These are phyloP conservation scores for Penicillium riverlandense DNA, from an alignment of 495 filamentous ascomycete genomes.

Conservation along the genomic window DNA sequence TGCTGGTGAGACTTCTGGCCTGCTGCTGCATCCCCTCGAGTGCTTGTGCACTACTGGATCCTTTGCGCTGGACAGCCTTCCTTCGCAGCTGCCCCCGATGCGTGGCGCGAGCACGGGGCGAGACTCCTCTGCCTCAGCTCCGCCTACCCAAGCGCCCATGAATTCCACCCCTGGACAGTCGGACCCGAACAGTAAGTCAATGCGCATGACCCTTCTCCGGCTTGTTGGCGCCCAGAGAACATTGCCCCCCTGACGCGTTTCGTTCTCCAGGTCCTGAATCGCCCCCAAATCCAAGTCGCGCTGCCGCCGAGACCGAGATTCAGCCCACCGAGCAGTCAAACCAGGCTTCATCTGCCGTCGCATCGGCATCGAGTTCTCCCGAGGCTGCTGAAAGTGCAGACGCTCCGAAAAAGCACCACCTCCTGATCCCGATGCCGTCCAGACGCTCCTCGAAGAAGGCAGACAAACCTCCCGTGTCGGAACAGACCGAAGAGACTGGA, in stretches of 20 bases:
- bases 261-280: conserved; percentile 22
- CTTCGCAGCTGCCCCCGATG: conserved; percentile 23
- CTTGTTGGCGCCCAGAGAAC: neutral
- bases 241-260: neutral
- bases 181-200: conserved; percentile 15
- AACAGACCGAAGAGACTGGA: conserved; percentile 57
- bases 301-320: conserved; percentile 18
- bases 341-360: conserved; percentile 2
- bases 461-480: conserved; percentile 53
- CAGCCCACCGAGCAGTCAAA: too few species aligned
- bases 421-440: conserved; percentile 55
- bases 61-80: neutral
- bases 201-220: neutral
- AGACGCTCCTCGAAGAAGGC: conserved; percentile 56
- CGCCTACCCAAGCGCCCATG: conserved; percentile 30
- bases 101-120: conserved; percentile 30
- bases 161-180: conserved; percentile 18
- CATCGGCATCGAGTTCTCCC: conserved; percentile 4
- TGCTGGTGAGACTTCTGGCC: neutral
- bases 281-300: conserved; percentile 16
- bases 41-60: neutral
- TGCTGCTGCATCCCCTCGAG: conserved; percentile 2
- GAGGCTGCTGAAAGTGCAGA: conserved; percentile 12
- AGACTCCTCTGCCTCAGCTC: conserved; percentile 25
- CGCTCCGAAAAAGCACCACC: conserved; percentile 48